A percentile compares a stretch with the other conserved stretches of the same genome.
Evolutionary conservation across 2,329 filamentous ascomycete genomes (phyloP).

Genomic region (Pseudocercospora eumusae): DNA sequence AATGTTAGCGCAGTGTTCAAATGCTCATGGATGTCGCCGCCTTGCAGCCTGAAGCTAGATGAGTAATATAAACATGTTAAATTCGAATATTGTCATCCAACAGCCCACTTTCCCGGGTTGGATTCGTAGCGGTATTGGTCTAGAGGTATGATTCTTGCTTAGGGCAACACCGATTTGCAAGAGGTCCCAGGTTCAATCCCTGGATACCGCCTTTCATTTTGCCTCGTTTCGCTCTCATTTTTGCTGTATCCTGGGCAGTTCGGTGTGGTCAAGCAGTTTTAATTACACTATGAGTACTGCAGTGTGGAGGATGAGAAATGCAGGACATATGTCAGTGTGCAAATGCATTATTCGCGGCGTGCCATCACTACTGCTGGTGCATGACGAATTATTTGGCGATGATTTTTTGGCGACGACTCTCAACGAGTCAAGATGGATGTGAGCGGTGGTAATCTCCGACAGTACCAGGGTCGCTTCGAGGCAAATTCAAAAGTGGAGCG

Average conservation of each 20-base stretch:
- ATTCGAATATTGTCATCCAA: not conserved
- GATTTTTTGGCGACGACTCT: not conserved
- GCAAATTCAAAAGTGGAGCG: conserved; percentile 1
- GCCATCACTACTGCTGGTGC: not conserved
- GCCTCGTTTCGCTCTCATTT: not conserved
- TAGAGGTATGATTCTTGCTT: not conserved
- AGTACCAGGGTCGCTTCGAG: not conserved
- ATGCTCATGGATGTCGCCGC: too few relatives aligned
- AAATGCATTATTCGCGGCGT: not conserved
- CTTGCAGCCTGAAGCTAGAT: not conserved
- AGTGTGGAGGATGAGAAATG: not conserved
- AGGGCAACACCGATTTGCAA: not conserved
- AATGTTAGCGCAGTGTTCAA: too few relatives aligned
- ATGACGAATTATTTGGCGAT: not conserved
- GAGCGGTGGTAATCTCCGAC: not conserved
- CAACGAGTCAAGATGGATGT: conserved; percentile 6
- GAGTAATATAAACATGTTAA: not conserved
- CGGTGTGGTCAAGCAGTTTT: not conserved
- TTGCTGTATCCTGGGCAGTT: not conserved
- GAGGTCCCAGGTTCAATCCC: conserved; percentile 17
- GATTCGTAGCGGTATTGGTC: not conserved
- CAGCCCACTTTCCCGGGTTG: not conserved
- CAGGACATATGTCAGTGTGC: not conserved
- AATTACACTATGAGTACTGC: not conserved
- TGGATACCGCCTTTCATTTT: not conserved